Percentiles rank a stretch among this genome's conserved stretches.
Evolutionary conservation across 1,284 basidiomycete species (phyloP).

Genomic region (Naganishia liquefaciens): DNA sequence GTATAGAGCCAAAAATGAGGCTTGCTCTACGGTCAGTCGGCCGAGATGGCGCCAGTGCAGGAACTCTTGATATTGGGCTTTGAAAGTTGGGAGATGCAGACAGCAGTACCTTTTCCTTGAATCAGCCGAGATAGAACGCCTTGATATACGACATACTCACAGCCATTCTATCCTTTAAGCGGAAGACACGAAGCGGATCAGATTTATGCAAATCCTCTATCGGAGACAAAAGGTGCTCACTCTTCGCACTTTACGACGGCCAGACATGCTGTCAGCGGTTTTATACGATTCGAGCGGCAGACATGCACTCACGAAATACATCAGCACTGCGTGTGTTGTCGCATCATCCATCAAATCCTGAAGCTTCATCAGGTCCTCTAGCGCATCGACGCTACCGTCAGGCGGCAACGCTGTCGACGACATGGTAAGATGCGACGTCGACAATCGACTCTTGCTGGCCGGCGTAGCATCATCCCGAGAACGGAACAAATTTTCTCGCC

Average conservation of each 20-base stretch:
- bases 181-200: neutral
- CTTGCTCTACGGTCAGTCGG: conserved; percentile 11
- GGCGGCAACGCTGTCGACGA: neutral
- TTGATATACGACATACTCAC: conserved; percentile 1
- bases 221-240: conserved; percentile 2
- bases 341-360: conserved; percentile 7
- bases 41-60: neutral
- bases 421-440: neutral
- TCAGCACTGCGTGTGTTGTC: conserved; percentile 3
- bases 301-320: conserved; percentile 21
- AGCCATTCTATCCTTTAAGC: conserved; percentile 26
- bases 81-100: conserved; percentile 18
- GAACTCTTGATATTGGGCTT: conserved; percentile 5
- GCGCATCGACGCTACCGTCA: neutral
- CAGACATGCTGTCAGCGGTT: neutral
- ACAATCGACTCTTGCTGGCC: neutral
- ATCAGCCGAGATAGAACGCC: neutral
- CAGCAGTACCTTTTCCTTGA: conserved; percentile 9
- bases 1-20: conserved; percentile 21
- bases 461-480: neutral
- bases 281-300: neutral
- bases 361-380: neutral
- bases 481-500: conserved; percentile 4
- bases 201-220: neutral
- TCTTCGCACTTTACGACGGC: neutral